Base-by-base conservation (phyloP, 1,284 basidiomycete genomes). In the Ustanciosporium gigantosporum region DNA sequence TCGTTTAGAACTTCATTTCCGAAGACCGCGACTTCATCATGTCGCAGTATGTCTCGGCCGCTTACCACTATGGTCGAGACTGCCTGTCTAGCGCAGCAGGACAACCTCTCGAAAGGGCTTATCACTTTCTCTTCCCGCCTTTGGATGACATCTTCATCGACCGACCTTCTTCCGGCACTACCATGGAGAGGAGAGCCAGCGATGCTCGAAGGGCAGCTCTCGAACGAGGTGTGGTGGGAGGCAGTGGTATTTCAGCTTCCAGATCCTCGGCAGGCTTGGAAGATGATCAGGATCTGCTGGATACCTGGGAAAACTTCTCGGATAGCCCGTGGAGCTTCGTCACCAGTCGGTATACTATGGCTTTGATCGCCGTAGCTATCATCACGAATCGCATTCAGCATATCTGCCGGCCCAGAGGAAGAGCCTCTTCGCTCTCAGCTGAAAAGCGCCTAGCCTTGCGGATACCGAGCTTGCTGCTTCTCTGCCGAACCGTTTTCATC, bases 361-460 rank as follows among this genome's bases (percentile, higher is more conserved):
- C 65, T 3, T 49, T 75, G n/a, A 40, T 66, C 20, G 38, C 58
- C 19, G 60, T 73, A 29, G 68, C 64, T 6, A 58, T 73, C 20
- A 25, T 73, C 31, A 62, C 61, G 35, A 74, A 76, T 32, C 59
- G 73, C 3, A 68, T 76, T 6, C 66, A 72, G 23, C 72, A 76
- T 45, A 66, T 76, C 31, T 76, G 73, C 44, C 50, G 72, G 2
- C 72, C 73, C 8, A 34, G 68, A 3, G 57, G 61, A 4, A 53
- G 72, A 5, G 64, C 62, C 19, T 34, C 58, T 17, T 27, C 34
- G 5, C 49, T 76, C 2, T 46, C 59, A 3, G 38, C 40, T 15
- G 19, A 29, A 0, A 56, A 66, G 41, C 47, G 72, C 2, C 16
- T 68, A 6, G 41, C 66, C 9, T 40, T 76, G 14, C 68, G 70